Evolutionary conservation across 2,329 filamentous ascomycete genomes (phyloP).

Genomic region (Colletotrichum somersetense): DNA sequence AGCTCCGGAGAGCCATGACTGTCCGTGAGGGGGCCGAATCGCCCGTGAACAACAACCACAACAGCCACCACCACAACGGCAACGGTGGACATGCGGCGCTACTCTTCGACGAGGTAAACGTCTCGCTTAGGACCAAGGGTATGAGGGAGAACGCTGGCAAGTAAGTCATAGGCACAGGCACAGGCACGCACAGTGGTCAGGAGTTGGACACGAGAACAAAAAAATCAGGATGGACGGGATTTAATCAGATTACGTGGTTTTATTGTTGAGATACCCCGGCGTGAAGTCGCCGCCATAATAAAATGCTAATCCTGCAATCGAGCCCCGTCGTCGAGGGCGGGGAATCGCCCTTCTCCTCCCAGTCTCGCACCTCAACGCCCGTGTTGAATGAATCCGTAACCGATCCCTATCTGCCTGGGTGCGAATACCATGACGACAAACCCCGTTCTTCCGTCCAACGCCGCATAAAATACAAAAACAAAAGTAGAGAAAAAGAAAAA

Average conservation of each 20-base stretch:
- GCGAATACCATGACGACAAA: neutral
- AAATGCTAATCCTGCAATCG: slow-evolving; percentile 21
- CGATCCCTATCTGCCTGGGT: neutral
- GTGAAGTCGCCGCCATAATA: slow-evolving; percentile 14
- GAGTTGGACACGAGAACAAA: neutral
- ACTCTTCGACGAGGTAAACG: slow-evolving; percentile 62
- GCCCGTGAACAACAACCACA: slow-evolving; percentile 12
- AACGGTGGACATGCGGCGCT: slow-evolving; percentile 46
- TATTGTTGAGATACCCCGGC: slow-evolving; percentile 39
- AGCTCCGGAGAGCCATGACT: slow-evolving; percentile 53
- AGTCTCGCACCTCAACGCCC: neutral
- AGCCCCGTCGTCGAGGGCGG: neutral
- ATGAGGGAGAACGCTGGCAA: slow-evolving; percentile 60
- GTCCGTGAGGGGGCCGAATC: slow-evolving; percentile 44
- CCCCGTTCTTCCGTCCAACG: neutral
- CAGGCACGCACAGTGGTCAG: neutral
- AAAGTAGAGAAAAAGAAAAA: neutral
- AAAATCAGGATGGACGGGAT: neutral
- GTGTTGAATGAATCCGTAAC: neutral
- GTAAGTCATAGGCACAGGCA: slow-evolving; percentile 1
- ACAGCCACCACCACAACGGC: slow-evolving; percentile 5
- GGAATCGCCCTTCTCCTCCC: neutral
- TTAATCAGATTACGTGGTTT: slow-evolving; percentile 25
- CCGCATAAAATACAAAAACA: neutral
- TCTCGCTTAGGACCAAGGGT: slow-evolving; percentile 69